Evolutionary conservation across 257 asterid species (phyloP).

Genomic region (Fraxinus pennsylvanica): DNA sequence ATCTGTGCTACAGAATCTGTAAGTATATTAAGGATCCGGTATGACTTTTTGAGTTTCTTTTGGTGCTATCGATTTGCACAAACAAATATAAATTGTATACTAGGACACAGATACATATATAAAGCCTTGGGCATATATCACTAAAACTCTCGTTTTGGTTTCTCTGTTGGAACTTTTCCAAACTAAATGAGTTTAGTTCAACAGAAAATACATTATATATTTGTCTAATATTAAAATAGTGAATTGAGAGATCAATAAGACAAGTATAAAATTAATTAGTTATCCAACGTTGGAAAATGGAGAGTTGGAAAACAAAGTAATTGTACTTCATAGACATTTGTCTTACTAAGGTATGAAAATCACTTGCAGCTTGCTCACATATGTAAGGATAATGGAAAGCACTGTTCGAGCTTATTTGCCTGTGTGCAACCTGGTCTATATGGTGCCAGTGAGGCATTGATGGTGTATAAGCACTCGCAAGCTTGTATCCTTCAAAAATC

Average conservation of each 20-base stretch:
- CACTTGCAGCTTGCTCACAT: background rate
- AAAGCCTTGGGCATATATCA: background rate
- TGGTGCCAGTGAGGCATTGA: background rate
- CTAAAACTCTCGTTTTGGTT: background rate
- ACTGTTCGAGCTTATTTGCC: background rate
- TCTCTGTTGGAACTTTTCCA: background rate
- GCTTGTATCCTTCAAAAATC: background rate
- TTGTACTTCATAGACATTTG: background rate
- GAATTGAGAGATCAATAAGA: background rate
- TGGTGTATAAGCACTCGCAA: background rate
- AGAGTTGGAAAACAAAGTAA: background rate
- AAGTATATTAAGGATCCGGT: background rate
- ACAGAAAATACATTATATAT: background rate
- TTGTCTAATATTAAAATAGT: background rate
- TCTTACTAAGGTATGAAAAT: background rate
- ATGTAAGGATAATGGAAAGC: background rate
- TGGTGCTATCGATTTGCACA: constrained; percentile 1
- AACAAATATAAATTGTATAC: background rate
- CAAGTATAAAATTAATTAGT: background rate
- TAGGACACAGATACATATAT: background rate
- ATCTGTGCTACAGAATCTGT: background rate
- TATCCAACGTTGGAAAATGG: background rate
- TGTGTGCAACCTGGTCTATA: background rate
- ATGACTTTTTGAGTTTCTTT: background rate
- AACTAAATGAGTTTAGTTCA: background rate